A percentile compares a stretch with the other conserved stretches of the same genome.
These are phyloP conservation scores for Ilex paraguariensis DNA, from an alignment of 305 asterid species.

Conservation along the genomic window DNA sequence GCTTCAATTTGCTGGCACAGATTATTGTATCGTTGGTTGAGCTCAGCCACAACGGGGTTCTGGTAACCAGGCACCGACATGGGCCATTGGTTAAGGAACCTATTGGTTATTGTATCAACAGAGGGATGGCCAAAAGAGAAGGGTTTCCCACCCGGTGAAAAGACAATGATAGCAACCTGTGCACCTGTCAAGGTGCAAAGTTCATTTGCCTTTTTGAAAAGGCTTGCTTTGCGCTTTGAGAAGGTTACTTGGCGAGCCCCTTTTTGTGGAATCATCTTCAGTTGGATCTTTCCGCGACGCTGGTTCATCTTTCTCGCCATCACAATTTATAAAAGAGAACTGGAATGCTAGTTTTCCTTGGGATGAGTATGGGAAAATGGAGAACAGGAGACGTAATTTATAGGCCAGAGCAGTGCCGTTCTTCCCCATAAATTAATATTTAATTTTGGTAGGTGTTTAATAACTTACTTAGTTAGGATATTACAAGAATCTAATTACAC, in stretches of 20 bases:
- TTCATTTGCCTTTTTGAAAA: slow-evolving; percentile 3
- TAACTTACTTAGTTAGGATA: neutral
- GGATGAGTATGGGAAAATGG: neutral
- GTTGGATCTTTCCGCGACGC: neutral
- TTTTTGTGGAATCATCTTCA: neutral
- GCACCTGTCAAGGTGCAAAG: neutral
- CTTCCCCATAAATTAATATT: neutral
- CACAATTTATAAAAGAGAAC: neutral
- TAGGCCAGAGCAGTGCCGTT: neutral
- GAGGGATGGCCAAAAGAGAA: neutral
- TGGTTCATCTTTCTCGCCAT: neutral
- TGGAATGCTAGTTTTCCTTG: neutral
- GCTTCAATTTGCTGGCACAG: neutral
- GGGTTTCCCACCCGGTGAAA: neutral
- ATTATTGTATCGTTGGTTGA: neutral
- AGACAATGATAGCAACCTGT: neutral
- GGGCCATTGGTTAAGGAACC: neutral
- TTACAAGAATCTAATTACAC: neutral
- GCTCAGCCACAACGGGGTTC: neutral
- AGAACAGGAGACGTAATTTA: neutral
- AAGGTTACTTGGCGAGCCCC: neutral
- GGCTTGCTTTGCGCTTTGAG: neutral
- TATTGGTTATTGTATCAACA: neutral
- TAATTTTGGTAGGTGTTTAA: neutral
- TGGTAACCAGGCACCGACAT: neutral